Evolutionary conservation across 78 protist genomes (phyloP).

Genomic region (Tieghemostelium lacteum): DNA sequence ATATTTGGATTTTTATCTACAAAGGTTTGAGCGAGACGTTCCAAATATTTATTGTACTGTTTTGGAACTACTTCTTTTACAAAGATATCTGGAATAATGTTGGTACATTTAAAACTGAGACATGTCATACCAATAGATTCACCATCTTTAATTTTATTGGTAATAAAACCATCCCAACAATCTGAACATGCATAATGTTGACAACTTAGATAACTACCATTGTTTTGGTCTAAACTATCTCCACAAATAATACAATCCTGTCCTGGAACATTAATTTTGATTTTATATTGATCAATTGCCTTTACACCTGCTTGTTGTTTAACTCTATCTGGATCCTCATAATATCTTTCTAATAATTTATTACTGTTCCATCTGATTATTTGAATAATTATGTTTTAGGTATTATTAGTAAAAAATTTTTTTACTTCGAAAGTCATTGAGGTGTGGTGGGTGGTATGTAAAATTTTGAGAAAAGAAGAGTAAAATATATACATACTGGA

Average conservation of each 20-base stretch:
- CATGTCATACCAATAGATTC: slow-evolving; percentile 53
- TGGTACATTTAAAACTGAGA: slow-evolving; percentile 24
- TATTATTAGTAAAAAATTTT: neutral
- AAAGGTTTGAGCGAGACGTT: slow-evolving; percentile 60
- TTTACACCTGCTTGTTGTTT: slow-evolving; percentile 28
- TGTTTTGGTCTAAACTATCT: slow-evolving; percentile 7
- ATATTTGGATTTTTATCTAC: slow-evolving; percentile 71
- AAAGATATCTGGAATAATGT: slow-evolving; percentile 30
- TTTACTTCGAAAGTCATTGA: neutral
- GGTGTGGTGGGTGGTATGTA: neutral
- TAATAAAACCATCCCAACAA: slow-evolving; percentile 54
- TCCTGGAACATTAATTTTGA: neutral
- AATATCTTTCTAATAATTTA: slow-evolving; percentile 55
- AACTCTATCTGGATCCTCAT: slow-evolving; percentile 64
- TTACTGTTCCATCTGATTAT: slow-evolving; percentile 54
- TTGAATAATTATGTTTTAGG: neutral
- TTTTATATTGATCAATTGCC: slow-evolving; percentile 23
- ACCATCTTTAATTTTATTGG: slow-evolving; percentile 49
- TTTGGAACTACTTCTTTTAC: slow-evolving; percentile 24
- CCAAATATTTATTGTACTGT: slow-evolving; percentile 31
- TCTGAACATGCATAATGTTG: slow-evolving; percentile 68
- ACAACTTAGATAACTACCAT: slow-evolving; percentile 47
- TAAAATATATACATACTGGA: slow-evolving; percentile 56
- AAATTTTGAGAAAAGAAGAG: too few relatives aligned
- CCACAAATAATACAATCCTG: slow-evolving; percentile 59